Conservation (phyloP, 2,329 filamentous ascomycete genomes). For the Colletotrichum musae region DNA sequence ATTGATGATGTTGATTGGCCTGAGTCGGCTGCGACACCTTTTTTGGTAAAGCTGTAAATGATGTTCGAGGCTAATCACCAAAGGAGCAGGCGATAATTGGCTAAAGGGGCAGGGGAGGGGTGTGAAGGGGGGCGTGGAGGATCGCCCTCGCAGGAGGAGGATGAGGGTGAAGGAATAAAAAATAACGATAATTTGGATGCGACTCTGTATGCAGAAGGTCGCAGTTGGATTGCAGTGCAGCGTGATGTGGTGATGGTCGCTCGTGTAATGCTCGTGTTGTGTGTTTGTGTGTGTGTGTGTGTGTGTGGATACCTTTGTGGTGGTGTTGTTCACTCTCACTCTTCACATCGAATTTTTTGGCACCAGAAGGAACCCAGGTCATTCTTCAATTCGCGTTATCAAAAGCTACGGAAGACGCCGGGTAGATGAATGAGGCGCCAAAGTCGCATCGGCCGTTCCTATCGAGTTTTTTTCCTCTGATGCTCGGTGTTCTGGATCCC, state of each 20-base stretch:
- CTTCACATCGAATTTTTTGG: too few relatives aligned
- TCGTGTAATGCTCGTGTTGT: neutral
- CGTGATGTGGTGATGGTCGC: neutral
- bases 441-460: too few relatives aligned
- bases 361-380: too few relatives aligned
- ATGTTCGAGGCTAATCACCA: neutral
- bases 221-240: neutral
- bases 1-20: neutral
- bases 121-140: neutral
- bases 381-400: too few relatives aligned
- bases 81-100: neutral
- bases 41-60: neutral
- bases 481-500: slow-evolving; percentile 27
- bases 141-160: slow-evolving; percentile 15
- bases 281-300: too few relatives aligned
- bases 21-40: slow-evolving; percentile 7
- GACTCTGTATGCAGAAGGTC: slow-evolving; percentile 14
- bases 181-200: neutral
- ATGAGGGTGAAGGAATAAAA: neutral
- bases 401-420: too few relatives aligned
- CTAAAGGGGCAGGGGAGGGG: neutral
- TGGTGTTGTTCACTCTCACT: too few relatives aligned
- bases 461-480: neutral
- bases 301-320: too few relatives aligned
- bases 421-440: too few relatives aligned